Evolutionary conservation across 2,329 filamentous ascomycete genomes (phyloP).

Genomic region (Massarina eburnea): DNA sequence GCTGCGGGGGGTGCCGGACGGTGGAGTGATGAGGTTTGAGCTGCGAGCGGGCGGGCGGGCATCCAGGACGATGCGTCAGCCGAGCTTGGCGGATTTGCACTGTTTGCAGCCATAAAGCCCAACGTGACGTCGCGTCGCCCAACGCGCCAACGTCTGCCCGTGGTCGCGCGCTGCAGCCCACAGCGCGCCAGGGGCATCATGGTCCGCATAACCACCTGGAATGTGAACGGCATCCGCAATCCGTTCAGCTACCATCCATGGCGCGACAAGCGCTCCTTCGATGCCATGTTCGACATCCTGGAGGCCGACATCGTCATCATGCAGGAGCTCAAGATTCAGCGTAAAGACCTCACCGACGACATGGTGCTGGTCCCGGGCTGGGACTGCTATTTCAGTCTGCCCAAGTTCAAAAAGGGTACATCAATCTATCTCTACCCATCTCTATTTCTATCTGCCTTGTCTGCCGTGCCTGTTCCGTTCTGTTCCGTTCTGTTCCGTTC

Average conservation of each 20-base stretch:
- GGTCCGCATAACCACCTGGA: conserved; percentile 73
- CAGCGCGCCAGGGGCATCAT: conserved; percentile 48
- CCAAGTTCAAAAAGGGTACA: conserved; percentile 86
- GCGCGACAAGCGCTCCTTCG: conserved; percentile 50
- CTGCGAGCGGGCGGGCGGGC: conserved; percentile 23
- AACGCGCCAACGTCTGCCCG: background rate
- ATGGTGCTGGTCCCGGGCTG: conserved; percentile 94
- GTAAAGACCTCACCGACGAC: conserved; percentile 87
- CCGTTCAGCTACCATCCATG: conserved; percentile 58
- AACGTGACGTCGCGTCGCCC: conserved; percentile 15
- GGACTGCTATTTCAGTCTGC: conserved; percentile 95
- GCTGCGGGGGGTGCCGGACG: conserved; percentile 7
- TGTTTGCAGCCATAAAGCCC: conserved; percentile 13
- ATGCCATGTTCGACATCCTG: conserved; percentile 88
- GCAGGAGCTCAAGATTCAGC: conserved; percentile 95
- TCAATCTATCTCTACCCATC: background rate
- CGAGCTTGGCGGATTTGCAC: conserved; percentile 27
- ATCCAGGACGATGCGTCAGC: conserved; percentile 16
- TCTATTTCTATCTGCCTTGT: conserved; percentile 13
- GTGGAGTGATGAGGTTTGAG: conserved; percentile 15
- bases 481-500: too few relatives aligned
- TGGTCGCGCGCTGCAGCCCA: background rate
- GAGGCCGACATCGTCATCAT: conserved; percentile 92
- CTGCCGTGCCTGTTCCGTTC: conserved; percentile 5
- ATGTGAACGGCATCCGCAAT: conserved; percentile 58